Evolutionary conservation across 495 filamentous ascomycete genomes (phyloP).

Genomic region (Aspergillus carlsbadensis): DNA sequence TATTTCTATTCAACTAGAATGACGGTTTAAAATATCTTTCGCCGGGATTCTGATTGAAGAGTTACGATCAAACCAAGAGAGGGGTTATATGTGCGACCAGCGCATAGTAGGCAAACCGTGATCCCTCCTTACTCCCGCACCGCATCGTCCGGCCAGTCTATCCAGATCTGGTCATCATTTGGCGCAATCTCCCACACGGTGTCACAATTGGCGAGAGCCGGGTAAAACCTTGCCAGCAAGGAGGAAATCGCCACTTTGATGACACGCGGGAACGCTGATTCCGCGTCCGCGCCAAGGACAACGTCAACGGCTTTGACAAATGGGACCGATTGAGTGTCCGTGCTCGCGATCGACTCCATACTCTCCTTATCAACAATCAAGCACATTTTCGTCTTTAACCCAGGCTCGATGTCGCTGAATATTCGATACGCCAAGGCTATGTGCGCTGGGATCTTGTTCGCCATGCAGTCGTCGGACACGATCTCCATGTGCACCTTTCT

Average conservation of each 20-base stretch:
- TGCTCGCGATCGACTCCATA: neutral
- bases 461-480: conserved; percentile 7
- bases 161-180: neutral
- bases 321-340: neutral
- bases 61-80: neutral
- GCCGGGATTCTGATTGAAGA: too few relatives aligned
- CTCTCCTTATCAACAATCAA: conserved; percentile 4
- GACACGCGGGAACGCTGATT: neutral
- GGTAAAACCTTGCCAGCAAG: conserved; percentile 6
- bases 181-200: conserved; percentile 8
- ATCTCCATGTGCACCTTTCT: conserved; percentile 3
- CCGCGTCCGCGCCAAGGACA: neutral
- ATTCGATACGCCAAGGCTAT: conserved; percentile 5
- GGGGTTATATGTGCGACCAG: neutral
- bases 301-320: conserved; percentile 11
- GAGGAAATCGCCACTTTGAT: neutral
- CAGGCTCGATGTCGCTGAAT: neutral
- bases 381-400: conserved; percentile 2
- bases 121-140: neutral
- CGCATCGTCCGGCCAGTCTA: neutral
- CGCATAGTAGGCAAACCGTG: neutral
- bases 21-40: too few relatives aligned
- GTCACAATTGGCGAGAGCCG: conserved; percentile 3
- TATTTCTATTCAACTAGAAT: too few relatives aligned
- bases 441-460: conserved; percentile 6